Percentiles rank a stretch among this genome's conserved stretches.
These are phyloP conservation scores for Vitis riparia DNA, from an alignment of 164 flowering plant genomes.

Conservation along the genomic window DNA sequence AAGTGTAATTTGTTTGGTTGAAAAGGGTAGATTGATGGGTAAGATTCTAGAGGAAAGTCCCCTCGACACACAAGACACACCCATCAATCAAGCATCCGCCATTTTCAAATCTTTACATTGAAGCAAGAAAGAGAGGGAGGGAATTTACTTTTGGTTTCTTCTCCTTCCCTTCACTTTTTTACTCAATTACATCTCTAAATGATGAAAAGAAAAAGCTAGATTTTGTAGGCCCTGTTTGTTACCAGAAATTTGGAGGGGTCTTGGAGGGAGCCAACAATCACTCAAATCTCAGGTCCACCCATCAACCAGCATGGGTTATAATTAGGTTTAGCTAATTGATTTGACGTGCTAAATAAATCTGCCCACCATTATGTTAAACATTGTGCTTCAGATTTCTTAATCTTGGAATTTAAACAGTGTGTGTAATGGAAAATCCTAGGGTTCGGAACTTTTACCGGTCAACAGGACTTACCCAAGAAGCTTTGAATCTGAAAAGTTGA, in stretches of 20 bases:
- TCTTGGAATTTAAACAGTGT: no score
- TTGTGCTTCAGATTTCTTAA: no score
- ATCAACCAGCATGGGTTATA: no score
- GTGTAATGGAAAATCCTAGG: no score
- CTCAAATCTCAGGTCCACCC: no score
- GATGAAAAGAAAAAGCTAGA: constrained; percentile 33
- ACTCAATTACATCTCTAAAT: constrained; percentile 22
- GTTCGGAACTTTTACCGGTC: no score
- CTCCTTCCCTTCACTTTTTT: constrained; percentile 4
- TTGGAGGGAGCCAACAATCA: no score
- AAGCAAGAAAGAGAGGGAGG: constrained; percentile 24
- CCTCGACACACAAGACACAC: constrained; percentile 13
- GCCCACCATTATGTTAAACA: no score
- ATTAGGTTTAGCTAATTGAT: no score
- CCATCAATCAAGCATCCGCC: constrained; percentile 9
- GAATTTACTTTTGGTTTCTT: constrained; percentile 7
- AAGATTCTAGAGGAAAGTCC: constrained; percentile 1
- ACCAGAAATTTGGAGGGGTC: constrained; percentile 17
- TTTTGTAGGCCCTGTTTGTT: constrained; percentile 30
- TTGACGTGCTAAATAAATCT: no score
- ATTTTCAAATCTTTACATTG: constrained; percentile 18
- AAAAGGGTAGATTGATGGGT: constrained; percentile 4
- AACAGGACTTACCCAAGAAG: no score
- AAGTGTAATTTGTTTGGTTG: background rate
- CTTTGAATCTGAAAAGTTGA: no score